Evolutionary conservation across 1,284 basidiomycete species (phyloP).

Genomic region (Trametes polyzona): DNA sequence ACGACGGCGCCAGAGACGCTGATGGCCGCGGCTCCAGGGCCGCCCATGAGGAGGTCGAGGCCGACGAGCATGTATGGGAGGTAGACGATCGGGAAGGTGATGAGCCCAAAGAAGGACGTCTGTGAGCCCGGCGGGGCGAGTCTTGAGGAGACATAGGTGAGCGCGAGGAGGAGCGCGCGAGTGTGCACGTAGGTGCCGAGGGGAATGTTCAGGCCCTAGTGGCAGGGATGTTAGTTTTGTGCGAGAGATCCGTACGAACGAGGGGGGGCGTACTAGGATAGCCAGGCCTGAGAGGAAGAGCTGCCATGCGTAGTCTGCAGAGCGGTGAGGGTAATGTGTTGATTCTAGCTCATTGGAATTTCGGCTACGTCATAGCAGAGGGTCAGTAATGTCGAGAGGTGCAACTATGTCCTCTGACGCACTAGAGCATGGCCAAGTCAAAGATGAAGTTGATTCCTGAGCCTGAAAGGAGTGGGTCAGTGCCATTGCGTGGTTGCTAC

Average conservation of each 20-base stretch:
- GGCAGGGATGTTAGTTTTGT: neutral
- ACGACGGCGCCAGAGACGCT: conserved; percentile 72
- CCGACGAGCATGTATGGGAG: conserved; percentile 77
- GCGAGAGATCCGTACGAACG: neutral
- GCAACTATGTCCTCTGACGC: neutral
- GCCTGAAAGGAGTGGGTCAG: conserved; percentile 40
- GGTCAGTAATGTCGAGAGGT: neutral
- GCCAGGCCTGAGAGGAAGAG: conserved; percentile 56
- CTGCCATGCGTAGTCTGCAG: conserved; percentile 78
- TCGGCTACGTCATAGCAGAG: conserved; percentile 47
- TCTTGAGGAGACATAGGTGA: conserved; percentile 70
- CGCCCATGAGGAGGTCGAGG: conserved; percentile 72
- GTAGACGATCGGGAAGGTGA: conserved; percentile 72
- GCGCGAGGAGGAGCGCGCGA: conserved; percentile 67
- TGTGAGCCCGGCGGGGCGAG: conserved; percentile 68
- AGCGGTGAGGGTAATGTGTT: conserved; percentile 58
- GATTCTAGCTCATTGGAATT: conserved; percentile 68
- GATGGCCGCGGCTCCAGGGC: conserved; percentile 58
- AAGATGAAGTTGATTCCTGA: conserved; percentile 68
- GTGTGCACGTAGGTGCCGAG: conserved; percentile 61
- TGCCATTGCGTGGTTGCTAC: neutral
- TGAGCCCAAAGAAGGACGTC: conserved; percentile 75
- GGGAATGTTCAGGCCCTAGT: conserved; percentile 65
- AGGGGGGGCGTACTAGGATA: conserved; percentile 34
- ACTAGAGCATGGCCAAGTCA: conserved; percentile 82